Conservation (phyloP, 176 grass and related monocot genomes). For the Musa beccarii region DNA sequence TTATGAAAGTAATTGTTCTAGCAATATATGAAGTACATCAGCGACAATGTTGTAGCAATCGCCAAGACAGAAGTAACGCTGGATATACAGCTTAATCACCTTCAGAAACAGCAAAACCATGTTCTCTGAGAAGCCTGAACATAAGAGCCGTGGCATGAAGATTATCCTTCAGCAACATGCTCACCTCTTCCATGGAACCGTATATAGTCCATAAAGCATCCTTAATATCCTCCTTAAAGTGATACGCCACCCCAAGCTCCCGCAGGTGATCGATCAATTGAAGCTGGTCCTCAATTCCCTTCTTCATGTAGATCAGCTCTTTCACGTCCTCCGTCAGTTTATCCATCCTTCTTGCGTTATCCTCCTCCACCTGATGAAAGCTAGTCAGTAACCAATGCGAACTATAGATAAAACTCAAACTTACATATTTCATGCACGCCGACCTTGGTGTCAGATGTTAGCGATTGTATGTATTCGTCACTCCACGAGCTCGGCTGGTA, state of each 20-base stretch:
- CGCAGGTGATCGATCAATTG: neutral
- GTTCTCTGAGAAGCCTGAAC: constrained; percentile 17
- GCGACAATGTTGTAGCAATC: too few species aligned
- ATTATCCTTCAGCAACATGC: neutral
- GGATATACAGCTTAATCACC: neutral
- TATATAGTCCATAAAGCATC: neutral
- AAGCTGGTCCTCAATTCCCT: neutral
- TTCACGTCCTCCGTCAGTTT: too few species aligned
- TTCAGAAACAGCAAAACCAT: constrained; percentile 17
- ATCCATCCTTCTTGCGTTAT: too few species aligned
- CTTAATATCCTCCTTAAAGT: neutral
- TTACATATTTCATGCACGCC: too few species aligned
- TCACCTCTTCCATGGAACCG: neutral
- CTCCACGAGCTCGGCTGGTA: constrained; percentile 3
- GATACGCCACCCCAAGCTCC: neutral
- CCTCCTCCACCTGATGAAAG: too few species aligned
- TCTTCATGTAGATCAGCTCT: neutral
- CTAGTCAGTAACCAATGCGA: too few species aligned
- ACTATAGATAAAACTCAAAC: too few species aligned
- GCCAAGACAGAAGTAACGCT: too few species aligned
- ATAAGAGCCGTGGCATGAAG: constrained; percentile 2
- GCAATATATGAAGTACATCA: too few species aligned
- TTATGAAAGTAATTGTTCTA: neutral
- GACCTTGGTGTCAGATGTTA: too few species aligned
- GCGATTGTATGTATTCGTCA: constrained; percentile 18